phyloP scores from a whole-genome alignment of 1,284 basidiomycete genomes.

The Cutaneotrichosporon curvatum region DNA sequence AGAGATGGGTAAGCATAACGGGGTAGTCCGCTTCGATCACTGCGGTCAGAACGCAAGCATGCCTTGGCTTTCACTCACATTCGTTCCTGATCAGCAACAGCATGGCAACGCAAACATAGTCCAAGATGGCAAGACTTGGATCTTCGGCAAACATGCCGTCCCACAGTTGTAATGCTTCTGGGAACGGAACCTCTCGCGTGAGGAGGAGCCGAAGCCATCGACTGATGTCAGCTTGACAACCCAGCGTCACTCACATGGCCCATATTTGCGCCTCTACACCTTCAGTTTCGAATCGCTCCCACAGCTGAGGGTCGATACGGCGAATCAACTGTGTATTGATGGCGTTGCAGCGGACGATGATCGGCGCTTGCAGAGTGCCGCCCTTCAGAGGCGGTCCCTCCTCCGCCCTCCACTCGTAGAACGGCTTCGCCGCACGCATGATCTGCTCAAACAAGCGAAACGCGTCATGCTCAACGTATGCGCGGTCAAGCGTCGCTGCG shows the following conservation, averaged over 20 bases:
- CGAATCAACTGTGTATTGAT: constrained; percentile 67
- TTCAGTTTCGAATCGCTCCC: constrained; percentile 63
- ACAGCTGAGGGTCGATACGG: constrained; percentile 73
- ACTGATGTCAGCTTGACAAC: constrained; percentile 45
- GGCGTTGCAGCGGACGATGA: constrained; percentile 68
- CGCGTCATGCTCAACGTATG: constrained; percentile 56
- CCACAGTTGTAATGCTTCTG: constrained; percentile 74
- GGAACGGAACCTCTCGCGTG: constrained; percentile 69
- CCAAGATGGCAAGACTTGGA: constrained; percentile 59
- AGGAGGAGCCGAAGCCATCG: constrained; percentile 87
- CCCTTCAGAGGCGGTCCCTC: constrained; percentile 24
- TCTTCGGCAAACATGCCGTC: constrained; percentile 84
- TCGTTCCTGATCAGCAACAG: constrained; percentile 81
- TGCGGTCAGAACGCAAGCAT: neutral
- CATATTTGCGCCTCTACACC: constrained; percentile 91
- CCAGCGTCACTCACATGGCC: constrained; percentile 61
- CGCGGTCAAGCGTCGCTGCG: constrained; percentile 33
- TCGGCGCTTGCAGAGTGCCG: constrained; percentile 55
- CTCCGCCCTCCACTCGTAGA: constrained; percentile 79
- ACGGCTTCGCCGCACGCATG: constrained; percentile 67
- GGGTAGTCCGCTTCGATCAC: constrained; percentile 81
- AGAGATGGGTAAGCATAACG: constrained; percentile 66
- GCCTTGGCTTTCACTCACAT: constrained; percentile 50
- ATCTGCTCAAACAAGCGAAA: constrained; percentile 70
- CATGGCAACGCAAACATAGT: constrained; percentile 86